Evolutionary conservation across 192 early-diverging fungal genomes (phyloP), one percentile per base, ranked within the genome.

Genomic region (Glomus cerebriforme): DNA sequence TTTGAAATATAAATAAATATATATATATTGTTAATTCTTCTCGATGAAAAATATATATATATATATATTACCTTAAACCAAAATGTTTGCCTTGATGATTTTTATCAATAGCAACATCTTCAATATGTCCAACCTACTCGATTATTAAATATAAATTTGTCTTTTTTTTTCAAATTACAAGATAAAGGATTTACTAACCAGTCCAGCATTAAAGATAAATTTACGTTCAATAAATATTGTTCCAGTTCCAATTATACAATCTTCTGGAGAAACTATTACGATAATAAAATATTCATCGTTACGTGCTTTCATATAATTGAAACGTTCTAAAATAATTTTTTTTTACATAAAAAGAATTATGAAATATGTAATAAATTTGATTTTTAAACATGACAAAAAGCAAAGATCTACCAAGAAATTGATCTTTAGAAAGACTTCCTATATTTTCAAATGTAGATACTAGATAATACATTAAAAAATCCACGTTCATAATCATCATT

Each of bases 121-220:
- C 95, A 80, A 95, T 95, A 76, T 95, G 94, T 1, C 94, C 94
- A 35, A 93, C 91, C 89, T 89, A n/a, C n/a, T n/a, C n/a, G n/a
- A n/a, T n/a, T n/a, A n/a, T n/a, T n/a, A n/a, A n/a, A n/a, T n/a
- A n/a, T n/a, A n/a, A n/a, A n/a, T n/a, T n/a, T n/a, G n/a, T n/a
- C n/a, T n/a, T n/a, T n/a, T n/a, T n/a, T n/a, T n/a, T n/a, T n/a
- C n/a, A 59, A 47, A 65, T 12, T 17, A 63, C 22, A 77, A 39
- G 45, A n/a, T 26, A 29, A 43, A 43, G 3, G 43, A 31, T 7
- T 37, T 22, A 83, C 88, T 67, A 22, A 93, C 92, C 39, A 95
- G 62, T 0, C 95, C 95, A 58, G 90, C 88, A 34, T 87, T 83
- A 77, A 90, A 92, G 3, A 95, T 90, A 84, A 95, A 95, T 83